Base-by-base conservation (phyloP, 2,329 filamentous ascomycete genomes). In the Gaeumannomyces tritici region DNA sequence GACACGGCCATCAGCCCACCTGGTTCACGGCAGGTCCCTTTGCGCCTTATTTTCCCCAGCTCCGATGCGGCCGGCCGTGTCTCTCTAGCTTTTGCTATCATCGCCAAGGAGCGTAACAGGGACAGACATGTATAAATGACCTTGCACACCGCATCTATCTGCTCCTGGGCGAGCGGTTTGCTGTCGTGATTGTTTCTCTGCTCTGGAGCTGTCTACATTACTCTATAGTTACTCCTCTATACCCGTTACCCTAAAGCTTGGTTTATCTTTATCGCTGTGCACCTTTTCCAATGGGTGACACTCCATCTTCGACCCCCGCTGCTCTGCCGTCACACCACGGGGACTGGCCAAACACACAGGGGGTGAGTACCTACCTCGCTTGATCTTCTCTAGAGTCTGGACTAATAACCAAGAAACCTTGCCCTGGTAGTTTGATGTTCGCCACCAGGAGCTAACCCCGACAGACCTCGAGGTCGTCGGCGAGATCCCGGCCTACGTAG, bases 331-430 rank as follows among this genome's bases (percentile, higher is more conserved):
- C 42, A 26, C 62, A 63, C 31, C 61, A 61, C 59, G 61, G 61
- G 29, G 62, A 63, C 29, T 63, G 62, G 62, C 62, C 62, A 51
- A 63, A 63, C 42, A 63, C 62, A 27, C 59, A 63, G 51, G 62
- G 62, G 21, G 62, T 63, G 55, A 63, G 58, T 18, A 13, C 18
- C 15, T 35, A 11, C 24, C 21, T n/a, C 29, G 42, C n/a, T 35
- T 8, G 8, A 33, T 29, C 18, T 7, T 11, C 7, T 24, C 51
- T 21, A 8, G 27, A 0, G 13, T 7, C 12, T 26, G 24, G 28
- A 31, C 54, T 29, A 15, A 24, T 24, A 21, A n/a, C 8, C 57
- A 31, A 33, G 28, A 27, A 55, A 24, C 57, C n/a, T 21, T 27
- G 7, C 42, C 33, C 28, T 27, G 6, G 33, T 35, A 63, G 62